Conservation (phyloP, 2,329 filamentous ascomycete genomes). For the Pseudogymnoascus sp. region DNA sequence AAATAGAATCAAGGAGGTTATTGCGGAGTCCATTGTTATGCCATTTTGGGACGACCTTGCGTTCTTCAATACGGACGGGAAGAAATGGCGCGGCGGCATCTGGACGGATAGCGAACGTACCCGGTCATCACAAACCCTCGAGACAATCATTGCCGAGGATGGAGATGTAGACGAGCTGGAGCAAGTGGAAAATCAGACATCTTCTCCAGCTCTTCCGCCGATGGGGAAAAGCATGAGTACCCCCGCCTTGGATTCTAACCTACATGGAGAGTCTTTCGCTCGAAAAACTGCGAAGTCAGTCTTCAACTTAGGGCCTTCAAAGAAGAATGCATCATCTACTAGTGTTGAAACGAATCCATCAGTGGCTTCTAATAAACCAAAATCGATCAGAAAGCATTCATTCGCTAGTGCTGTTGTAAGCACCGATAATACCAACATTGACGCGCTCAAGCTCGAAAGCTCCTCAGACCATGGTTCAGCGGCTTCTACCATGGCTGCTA, state of each 20-base stretch:
- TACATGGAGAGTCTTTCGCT: conserved; percentile 33
- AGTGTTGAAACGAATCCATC: conserved; percentile 40
- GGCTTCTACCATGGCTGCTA: conserved; percentile 56
- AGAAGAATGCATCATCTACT: conserved; percentile 38
- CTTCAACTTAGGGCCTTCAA: conserved; percentile 20
- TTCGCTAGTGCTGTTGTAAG: conserved; percentile 56
- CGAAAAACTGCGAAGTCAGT: conserved; percentile 34
- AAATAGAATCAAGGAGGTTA: conserved; percentile 85
- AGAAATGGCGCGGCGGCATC: conserved; percentile 77
- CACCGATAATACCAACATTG: conserved; percentile 57
- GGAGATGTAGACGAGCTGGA: conserved; percentile 39
- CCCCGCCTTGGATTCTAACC: conserved; percentile 35
- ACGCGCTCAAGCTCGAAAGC: conserved; percentile 48
- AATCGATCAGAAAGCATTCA: conserved; percentile 51
- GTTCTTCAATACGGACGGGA: conserved; percentile 73
- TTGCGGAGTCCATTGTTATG: conserved; percentile 82
- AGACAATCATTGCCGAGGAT: conserved; percentile 34
- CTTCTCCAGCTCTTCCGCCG: conserved; percentile 30
- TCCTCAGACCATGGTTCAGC: conserved; percentile 52
- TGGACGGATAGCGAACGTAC: conserved; percentile 47
- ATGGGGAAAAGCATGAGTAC: conserved; percentile 50
- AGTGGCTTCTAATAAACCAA: conserved; percentile 36
- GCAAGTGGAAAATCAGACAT: conserved; percentile 25
- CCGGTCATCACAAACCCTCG: conserved; percentile 27
- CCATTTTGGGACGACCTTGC: conserved; percentile 96